Evolutionary conservation across 1,284 basidiomycete species (phyloP), one percentile per base, ranked within the genome.

Genomic region (Meira nashicola): DNA sequence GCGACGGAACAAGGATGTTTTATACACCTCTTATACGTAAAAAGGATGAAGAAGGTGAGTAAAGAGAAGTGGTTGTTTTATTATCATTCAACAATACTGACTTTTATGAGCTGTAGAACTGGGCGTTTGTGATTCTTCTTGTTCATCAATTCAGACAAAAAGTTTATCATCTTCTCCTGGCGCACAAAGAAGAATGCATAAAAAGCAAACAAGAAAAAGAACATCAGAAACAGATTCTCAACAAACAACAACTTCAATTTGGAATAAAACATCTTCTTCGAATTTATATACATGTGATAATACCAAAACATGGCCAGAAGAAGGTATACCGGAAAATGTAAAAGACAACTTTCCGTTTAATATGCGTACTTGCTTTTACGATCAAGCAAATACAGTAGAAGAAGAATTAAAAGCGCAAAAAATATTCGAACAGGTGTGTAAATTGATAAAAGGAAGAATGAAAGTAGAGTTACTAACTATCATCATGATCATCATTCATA

Each of bases 381-480:
- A 43, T 43, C 19, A 15, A 43, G 40, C 14, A 3, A 11, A 15
- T 15, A 33, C 28, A 8, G 28, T 4, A 3, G 8, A 43, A 43
- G 14, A 15, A 43, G 40, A 43, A 19, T 15, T 19, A 3, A 15
- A 43, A 15, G 14, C 40, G 11, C 40, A 43, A 10, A 43, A 15
- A 5, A 43, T 10, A 11, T 43, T 43, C 11, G 40, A 43, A 43
- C 14, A 43, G 40, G 40, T 43, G 19, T 5, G 40, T 33, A 33
- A 8, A 33, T 8, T 33, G 8, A 33, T 33, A 3, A 33, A 33
- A 33, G 28, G 4, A 33, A 33, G 28, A 33, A n/a, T n/a, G n/a
- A 40, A 40, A n/a, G 10, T n/a, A 40, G n/a, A 40, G 39, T 40
- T 40, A 40, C n/a, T 40, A 40, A 40, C n/a, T n/a, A 40, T 43